These are phyloP conservation scores for Turritis glabra DNA, from an alignment of 345 rosid species.

Conservation along the genomic window DNA sequence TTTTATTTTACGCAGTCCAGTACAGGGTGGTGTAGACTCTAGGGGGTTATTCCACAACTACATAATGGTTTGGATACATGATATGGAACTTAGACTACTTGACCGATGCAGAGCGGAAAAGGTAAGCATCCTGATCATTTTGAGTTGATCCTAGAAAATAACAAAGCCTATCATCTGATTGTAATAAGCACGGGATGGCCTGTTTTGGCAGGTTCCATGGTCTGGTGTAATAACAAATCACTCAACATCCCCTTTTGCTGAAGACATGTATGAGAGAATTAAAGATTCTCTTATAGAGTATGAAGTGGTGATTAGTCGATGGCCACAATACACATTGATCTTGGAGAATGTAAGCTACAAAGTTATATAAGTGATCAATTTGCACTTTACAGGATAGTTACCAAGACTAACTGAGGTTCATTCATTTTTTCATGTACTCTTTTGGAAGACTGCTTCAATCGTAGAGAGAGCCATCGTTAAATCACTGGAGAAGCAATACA, in stretches of 20 bases:
- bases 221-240: conserved; percentile 82
- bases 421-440: conserved; percentile 11
- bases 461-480: conserved; percentile 83
- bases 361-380: not conserved
- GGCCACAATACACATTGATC: conserved; percentile 90
- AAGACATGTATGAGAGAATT: conserved; percentile 87
- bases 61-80: conserved; percentile 92
- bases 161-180: not conserved
- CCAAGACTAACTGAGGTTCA: conserved; percentile 25
- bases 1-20: conserved; percentile 54
- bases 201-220: conserved; percentile 70
- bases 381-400: not conserved
- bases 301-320: conserved; percentile 84
- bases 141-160: not conserved
- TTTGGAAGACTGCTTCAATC: conserved; percentile 67
- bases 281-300: conserved; percentile 70
- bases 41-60: conserved; percentile 72
- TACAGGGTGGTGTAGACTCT: conserved; percentile 83
- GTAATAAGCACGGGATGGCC: conserved; percentile 1
- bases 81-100: conserved; percentile 86
- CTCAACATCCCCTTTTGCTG: conserved; percentile 92
- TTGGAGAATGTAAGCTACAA: conserved; percentile 70
- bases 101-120: conserved; percentile 89
- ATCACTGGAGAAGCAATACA: conserved; percentile 90
- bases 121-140: conserved; percentile 46